Percentiles rank a stretch among this genome's conserved stretches.
Evolutionary conservation across 768 basidiomycete genomes (phyloP).

Genomic region (Cantharellus cinnabarinus): DNA sequence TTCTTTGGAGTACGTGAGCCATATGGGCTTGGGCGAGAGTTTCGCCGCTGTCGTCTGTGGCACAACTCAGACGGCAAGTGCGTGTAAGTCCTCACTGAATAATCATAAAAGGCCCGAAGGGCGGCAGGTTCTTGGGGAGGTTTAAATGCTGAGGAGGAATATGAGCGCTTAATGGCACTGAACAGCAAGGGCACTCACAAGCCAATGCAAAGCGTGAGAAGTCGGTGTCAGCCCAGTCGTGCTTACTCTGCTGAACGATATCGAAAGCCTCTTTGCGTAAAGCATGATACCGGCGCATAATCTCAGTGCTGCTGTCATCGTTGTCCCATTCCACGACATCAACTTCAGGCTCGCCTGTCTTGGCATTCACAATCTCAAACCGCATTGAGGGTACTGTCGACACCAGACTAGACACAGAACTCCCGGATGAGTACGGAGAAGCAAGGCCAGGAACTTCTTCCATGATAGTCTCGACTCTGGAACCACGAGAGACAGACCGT

Average conservation of each 20-base stretch:
- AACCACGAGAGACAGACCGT: conserved; percentile 36
- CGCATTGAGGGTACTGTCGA: background rate
- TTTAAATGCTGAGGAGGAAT: conserved; percentile 5
- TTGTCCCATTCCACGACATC: background rate
- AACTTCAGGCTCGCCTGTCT: background rate
- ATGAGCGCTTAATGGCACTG: background rate
- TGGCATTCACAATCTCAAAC: background rate
- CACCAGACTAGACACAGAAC: background rate
- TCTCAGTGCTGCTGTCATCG: background rate
- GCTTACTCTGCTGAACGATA: conserved; percentile 6
- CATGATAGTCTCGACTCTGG: conserved; percentile 62
- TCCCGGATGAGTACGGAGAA: background rate
- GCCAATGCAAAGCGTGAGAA: conserved; percentile 8
- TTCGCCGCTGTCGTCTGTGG: background rate
- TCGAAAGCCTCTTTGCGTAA: conserved; percentile 5
- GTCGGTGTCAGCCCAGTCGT: conserved; percentile 6
- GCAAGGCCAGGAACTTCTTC: conserved; percentile 28
- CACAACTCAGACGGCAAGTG: conserved; percentile 7
- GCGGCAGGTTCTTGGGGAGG: conserved; percentile 4
- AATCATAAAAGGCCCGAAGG: conserved; percentile 7
- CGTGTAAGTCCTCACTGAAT: conserved; percentile 5
- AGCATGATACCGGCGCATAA: conserved; percentile 1
- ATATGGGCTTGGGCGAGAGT: background rate
- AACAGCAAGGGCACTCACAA: conserved; percentile 1
- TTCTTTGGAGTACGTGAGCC: background rate